Evolutionary conservation across 495 filamentous ascomycete genomes (phyloP), one percentile per base, ranked within the genome.

Genomic region (Tetracladium setigerum): DNA sequence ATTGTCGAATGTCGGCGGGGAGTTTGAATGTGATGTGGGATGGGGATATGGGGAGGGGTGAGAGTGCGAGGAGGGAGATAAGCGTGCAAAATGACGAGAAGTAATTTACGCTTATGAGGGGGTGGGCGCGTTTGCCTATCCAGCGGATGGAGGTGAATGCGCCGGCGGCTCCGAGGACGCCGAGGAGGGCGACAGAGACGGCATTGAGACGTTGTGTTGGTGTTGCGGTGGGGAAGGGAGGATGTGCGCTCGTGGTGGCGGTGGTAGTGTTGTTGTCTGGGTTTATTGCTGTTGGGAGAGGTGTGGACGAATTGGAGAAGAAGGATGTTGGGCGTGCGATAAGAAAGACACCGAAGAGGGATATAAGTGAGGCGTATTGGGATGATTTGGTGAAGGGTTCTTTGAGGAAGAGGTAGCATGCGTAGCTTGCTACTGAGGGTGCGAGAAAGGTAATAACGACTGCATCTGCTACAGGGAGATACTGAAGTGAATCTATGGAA

Each of bases 361-460:
- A 89, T 24, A 95, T 62, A 1, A 91, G 56, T 0, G 78, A 83
- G 1, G 86, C 88, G 1, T 89, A 61, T 52, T 90, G 81, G 58
- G 95, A 87, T 7, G 73, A 78, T 15, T 79, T 70, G 0, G 86
- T 89, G 61, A 90, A 96, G 0, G 85, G 84, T 54, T 95, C 86
- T 17, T 71, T 69, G 38, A 86, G 69, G 14, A 95, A 67, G 15
- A 89, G 60, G 13, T 84, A 85, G 60, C 89, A 95, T 10, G 81
- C 81, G 60, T 87, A 95, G 42, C 87, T 86, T n/a, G 86, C 74
- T 2, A 95, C 72, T 13, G 82, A 82, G 0, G 92, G 92, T 0
- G 86, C 78, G 1, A 97, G 76, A 58, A 96, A 97, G 37, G 88
- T 95, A 37, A 97, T 82, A 0, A 96, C 92, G 0, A 88, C 95